These are phyloP conservation scores for Cercospora sojina DNA, from an alignment of 2,329 filamentous ascomycete genomes.

Conservation along the genomic window DNA sequence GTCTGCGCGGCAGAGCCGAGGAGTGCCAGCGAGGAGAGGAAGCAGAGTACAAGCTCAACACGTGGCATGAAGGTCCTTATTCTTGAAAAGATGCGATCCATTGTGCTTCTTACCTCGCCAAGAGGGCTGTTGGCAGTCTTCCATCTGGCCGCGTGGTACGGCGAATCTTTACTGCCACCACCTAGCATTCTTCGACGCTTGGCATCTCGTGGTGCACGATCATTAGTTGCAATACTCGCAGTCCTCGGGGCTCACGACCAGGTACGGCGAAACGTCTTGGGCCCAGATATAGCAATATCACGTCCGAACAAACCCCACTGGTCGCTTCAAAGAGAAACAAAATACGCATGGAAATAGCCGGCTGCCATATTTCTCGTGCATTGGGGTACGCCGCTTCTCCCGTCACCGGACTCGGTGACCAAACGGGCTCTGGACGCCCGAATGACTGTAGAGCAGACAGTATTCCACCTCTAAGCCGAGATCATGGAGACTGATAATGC, in stretches of 20 bases:
- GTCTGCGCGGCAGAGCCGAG: neutral
- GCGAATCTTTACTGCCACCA: neutral
- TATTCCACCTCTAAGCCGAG: neutral
- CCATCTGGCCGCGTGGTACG: neutral
- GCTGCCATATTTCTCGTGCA: neutral
- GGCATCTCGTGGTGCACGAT: neutral
- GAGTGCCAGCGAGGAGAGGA: neutral
- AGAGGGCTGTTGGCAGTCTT: neutral
- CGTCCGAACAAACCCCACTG: neutral
- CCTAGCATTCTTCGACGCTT: neutral
- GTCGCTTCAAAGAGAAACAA: neutral
- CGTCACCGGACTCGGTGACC: neutral
- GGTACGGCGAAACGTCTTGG: neutral
- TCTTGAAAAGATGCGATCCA: neutral
- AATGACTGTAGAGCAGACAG: neutral
- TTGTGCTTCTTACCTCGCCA: conserved; percentile 3
- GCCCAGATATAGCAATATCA: neutral
- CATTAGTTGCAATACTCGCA: neutral
- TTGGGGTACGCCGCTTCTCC: neutral
- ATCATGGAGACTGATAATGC: neutral
- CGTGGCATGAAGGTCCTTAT: neutral
- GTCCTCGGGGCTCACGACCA: neutral
- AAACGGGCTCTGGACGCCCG: neutral
- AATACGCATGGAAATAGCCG: neutral
- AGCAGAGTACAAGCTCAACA: neutral